A percentile compares a stretch with the other conserved stretches of the same genome.
phyloP scores from a whole-genome alignment of 2,329 filamentous ascomycete genomes.

The Cladosporium oxysporum region DNA sequence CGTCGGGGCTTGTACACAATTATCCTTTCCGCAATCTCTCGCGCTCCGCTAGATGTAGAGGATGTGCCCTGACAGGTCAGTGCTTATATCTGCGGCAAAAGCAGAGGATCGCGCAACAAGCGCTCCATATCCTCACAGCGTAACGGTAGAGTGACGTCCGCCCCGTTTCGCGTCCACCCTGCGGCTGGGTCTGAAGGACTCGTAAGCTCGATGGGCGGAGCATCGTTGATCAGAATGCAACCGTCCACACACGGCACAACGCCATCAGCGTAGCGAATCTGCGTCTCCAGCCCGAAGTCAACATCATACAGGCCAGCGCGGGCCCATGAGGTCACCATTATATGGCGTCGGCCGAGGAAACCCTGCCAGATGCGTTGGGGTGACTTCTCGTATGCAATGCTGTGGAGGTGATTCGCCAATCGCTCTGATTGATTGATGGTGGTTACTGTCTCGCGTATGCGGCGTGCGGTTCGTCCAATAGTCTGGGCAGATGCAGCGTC shows the following conservation, averaged over 20 bases:
- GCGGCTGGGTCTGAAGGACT: not conserved
- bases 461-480: not conserved
- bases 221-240: conserved; percentile 15
- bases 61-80: not conserved
- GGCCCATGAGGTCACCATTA: conserved; percentile 19
- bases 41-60: not conserved
- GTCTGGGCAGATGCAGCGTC: not conserved
- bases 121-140: conserved; percentile 14
- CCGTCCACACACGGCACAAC: conserved; percentile 17
- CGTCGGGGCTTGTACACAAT: not conserved
- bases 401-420: conserved; percentile 14
- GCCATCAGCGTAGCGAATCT: conserved; percentile 17
- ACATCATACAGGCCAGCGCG: conserved; percentile 17
- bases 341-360: conserved; percentile 13
- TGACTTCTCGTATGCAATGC: conserved; percentile 20
- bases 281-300: conserved; percentile 12
- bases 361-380: conserved; percentile 20
- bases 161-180: conserved; percentile 16
- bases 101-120: conserved; percentile 12
- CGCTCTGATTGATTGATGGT: not conserved
- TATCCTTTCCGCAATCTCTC: not conserved
- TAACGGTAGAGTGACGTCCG: conserved; percentile 14
- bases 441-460: conserved; percentile 7
- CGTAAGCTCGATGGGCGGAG: not conserved
- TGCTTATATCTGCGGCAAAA: conserved; percentile 9